phyloP scores from a whole-genome alignment of 306 rosid genomes.

The Cajanus cajan region DNA sequence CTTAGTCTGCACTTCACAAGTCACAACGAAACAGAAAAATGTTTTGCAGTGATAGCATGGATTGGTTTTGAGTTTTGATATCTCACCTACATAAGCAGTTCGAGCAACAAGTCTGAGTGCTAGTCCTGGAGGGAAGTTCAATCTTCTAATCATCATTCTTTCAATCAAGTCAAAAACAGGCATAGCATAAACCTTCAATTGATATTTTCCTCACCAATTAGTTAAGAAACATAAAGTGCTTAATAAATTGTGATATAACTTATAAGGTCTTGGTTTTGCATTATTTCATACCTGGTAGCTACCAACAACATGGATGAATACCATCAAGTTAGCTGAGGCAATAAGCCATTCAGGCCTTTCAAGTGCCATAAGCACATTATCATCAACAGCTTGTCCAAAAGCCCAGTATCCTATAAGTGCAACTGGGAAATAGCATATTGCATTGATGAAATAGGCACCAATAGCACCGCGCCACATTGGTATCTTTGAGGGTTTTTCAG shows the following conservation, averaged over 20 bases:
- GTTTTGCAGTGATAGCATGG: not conserved
- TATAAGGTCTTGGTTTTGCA: not conserved
- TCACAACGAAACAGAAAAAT: not conserved
- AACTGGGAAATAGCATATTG: conserved; percentile 90
- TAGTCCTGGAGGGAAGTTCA: conserved; percentile 70
- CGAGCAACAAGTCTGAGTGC: conserved; percentile 70
- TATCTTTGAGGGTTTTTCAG: conserved; percentile 73
- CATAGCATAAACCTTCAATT: conserved; percentile 79
- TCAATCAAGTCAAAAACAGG: conserved; percentile 83
- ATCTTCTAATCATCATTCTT: conserved; percentile 52
- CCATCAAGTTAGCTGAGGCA: conserved; percentile 93
- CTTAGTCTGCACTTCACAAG: not conserved
- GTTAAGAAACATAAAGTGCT: not conserved
- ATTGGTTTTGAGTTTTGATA: not conserved
- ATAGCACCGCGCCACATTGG: conserved; percentile 89
- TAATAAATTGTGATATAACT: not conserved
- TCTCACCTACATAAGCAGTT: conserved; percentile 76
- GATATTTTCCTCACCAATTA: not conserved
- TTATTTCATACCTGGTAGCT: conserved; percentile 83
- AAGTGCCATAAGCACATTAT: conserved; percentile 70
- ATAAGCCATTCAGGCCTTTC: conserved; percentile 78
- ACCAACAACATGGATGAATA: conserved; percentile 84
- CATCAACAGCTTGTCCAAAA: conserved; percentile 74
- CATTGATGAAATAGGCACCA: conserved; percentile 76
- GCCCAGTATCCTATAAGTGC: conserved; percentile 89